phyloP scores from a whole-genome alignment of 352 stramenopile species.

The Phytophthora vignae region DNA sequence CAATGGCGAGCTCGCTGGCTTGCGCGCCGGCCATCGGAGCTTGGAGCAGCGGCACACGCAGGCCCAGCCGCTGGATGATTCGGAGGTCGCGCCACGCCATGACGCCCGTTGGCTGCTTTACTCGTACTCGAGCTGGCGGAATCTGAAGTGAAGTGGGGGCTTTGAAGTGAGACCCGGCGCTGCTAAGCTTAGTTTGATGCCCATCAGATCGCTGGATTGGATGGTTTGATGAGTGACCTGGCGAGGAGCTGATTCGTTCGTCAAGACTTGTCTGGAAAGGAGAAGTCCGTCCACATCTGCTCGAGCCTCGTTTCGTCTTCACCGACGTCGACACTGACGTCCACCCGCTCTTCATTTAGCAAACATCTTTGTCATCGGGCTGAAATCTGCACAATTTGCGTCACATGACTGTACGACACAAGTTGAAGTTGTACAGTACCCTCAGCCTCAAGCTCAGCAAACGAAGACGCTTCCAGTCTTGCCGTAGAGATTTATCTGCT shows the following conservation, averaged over 20 bases:
- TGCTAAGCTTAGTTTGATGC: not conserved
- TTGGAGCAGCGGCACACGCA: conserved; percentile 50
- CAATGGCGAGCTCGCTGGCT: conserved; percentile 41
- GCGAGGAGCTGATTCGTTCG: conserved; percentile 16
- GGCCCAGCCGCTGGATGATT: conserved; percentile 27
- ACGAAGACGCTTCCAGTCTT: too few relatives aligned
- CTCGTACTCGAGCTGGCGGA: not conserved
- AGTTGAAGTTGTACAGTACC: not conserved
- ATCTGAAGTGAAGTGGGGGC: not conserved
- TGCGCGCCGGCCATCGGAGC: conserved; percentile 62
- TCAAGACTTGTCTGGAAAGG: not conserved
- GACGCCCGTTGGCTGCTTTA: not conserved
- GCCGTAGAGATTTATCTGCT: too few relatives aligned
- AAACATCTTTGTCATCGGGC: not conserved
- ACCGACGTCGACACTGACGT: not conserved
- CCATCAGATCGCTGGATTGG: not conserved
- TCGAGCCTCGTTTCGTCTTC: not conserved
- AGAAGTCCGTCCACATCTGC: too few relatives aligned
- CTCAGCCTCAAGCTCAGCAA: not conserved
- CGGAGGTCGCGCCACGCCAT: conserved; percentile 43
- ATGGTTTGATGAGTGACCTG: conserved; percentile 25
- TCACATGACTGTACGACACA: not conserved
- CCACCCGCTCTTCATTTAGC: not conserved
- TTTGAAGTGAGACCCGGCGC: not conserved
- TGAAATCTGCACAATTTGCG: not conserved